Base-by-base conservation (phyloP, 2,329 filamentous ascomycete genomes). In the Sporothrix protearum region DNA sequence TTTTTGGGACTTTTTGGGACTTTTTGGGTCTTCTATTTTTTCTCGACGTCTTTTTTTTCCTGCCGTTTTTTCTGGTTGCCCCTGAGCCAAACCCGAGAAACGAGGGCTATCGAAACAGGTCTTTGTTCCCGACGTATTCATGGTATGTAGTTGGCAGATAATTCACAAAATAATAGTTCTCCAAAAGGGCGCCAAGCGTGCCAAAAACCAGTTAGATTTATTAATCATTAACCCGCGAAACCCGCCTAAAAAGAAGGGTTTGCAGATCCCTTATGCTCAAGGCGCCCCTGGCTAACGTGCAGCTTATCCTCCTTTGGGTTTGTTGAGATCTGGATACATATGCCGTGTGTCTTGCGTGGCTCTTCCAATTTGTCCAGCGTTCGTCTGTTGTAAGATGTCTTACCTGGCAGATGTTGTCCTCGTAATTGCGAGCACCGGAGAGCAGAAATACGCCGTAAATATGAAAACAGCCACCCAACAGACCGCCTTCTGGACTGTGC, bases 171-270 rank as follows among this genome's bases (percentile, higher is more conserved):
- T 30, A 57, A 57, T 28, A 7, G 22, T 30, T 55, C 22, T 25
- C 51, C 2, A 55, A 57, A 33, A 36, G 33, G 33, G 3, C 33
- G 3, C 33, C 33, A 36, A 36, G 14, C 6, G 25, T 53, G 49
- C 42, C n/a, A 53, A 53, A 47, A 42, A 47, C 19, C 42, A 16
- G 16, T 14, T 28, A 28, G 9, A 53, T 2, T 19, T n/a, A 53
- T 28, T 25, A 5, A 28, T 8, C 16, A 10, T 2, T 4, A 28
- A 53, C 49, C 36, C 42, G 45, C 25, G 2, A 30, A 25, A 47
- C 49, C 63, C 39, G 42, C 25, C 64, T 10, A 67, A 36, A 68
- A 68, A 68, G 36, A 68, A 53, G 64, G 64, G 64, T 68, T 39
- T 47, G 64, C 47, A 53, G 47, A 53, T 53, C 63, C 63, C 30